phyloP scores from a whole-genome alignment of 352 stramenopile genomes.

The Bremia lactucae region DNA sequence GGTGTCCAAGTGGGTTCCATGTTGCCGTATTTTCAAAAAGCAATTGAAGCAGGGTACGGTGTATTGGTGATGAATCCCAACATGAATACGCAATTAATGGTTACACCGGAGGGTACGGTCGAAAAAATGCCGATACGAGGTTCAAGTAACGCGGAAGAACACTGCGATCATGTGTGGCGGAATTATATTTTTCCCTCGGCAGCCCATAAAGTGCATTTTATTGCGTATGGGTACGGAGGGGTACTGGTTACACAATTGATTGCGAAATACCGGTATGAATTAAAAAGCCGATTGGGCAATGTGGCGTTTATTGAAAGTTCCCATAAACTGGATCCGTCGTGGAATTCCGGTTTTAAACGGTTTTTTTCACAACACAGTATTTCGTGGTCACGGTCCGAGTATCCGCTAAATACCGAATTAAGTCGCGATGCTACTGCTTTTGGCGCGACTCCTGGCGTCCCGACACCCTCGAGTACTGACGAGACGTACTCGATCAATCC shows the following conservation, averaged over 20 bases:
- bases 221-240: slow-evolving; percentile 80
- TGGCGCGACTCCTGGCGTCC: slow-evolving; percentile 3
- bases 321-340: slow-evolving; percentile 64
- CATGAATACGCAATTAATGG: slow-evolving; percentile 82
- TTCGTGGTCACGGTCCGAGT: slow-evolving; percentile 59
- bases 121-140: slow-evolving; percentile 77
- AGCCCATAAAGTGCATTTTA: slow-evolving; percentile 83
- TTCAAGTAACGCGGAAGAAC: slow-evolving; percentile 78
- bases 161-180: slow-evolving; percentile 82
- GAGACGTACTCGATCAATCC: slow-evolving; percentile 9
- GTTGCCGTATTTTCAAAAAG: slow-evolving; percentile 80
- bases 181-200: slow-evolving; percentile 77
- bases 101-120: slow-evolving; percentile 33
- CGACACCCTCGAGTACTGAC: slow-evolving; percentile 15
- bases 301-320: slow-evolving; percentile 85
- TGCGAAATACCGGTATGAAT: slow-evolving; percentile 64
- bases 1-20: slow-evolving; percentile 85
- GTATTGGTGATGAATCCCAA: slow-evolving; percentile 87
- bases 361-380: slow-evolving; percentile 78
- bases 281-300: slow-evolving; percentile 72
- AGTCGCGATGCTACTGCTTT: slow-evolving; percentile 22
- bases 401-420: slow-evolving; percentile 54
- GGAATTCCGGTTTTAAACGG: slow-evolving; percentile 61
- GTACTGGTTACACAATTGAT: slow-evolving; percentile 71
- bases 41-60: slow-evolving; percentile 60